A percentile compares a stretch with the other conserved stretches of the same genome.
phyloP scores from a whole-genome alignment of 2,329 filamentous ascomycete genomes.

The Arachnopeziza araneosa region DNA sequence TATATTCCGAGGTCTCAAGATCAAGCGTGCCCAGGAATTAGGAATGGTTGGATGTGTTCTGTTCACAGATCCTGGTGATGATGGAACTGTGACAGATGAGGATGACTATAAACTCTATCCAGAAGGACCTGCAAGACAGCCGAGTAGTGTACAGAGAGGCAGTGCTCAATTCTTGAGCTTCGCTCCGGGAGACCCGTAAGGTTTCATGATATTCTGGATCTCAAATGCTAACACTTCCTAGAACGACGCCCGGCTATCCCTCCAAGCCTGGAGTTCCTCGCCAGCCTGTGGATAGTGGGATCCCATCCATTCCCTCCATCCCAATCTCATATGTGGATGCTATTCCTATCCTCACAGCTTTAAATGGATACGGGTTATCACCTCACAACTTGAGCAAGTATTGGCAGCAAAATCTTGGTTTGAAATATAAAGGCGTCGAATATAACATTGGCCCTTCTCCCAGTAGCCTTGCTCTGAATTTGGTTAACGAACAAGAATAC shows the following conservation, averaged over 20 bases:
- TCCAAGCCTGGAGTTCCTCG: conserved; percentile 85
- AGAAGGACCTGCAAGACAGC: conserved; percentile 78
- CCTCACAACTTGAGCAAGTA: conserved; percentile 67
- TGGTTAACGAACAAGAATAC: conserved; percentile 76
- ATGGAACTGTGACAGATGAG: conserved; percentile 73
- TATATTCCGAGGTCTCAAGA: conserved; percentile 84
- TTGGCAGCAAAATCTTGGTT: conserved; percentile 56
- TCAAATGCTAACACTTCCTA: conserved; percentile 35
- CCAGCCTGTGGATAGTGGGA: conserved; percentile 61
- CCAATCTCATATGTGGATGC: conserved; percentile 87
- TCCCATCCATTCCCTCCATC: conserved; percentile 81
- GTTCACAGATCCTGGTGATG: conserved; percentile 85
- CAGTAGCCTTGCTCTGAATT: conserved; percentile 62
- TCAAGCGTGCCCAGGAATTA: conserved; percentile 86
- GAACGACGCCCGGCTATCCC: conserved; percentile 85
- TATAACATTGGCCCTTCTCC: conserved; percentile 68
- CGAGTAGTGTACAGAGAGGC: conserved; percentile 84
- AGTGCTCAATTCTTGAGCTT: conserved; percentile 76
- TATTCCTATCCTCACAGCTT: conserved; percentile 77
- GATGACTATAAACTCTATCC: conserved; percentile 79
- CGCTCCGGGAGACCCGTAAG: conserved; percentile 66
- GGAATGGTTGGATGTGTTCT: conserved; percentile 83
- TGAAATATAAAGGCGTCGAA: conserved; percentile 59
- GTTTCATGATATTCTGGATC: conserved; percentile 36
- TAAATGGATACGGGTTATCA: conserved; percentile 83